Conservation (phyloP, 768 basidiomycete genomes). For the Pleurotus pulmonarius region DNA sequence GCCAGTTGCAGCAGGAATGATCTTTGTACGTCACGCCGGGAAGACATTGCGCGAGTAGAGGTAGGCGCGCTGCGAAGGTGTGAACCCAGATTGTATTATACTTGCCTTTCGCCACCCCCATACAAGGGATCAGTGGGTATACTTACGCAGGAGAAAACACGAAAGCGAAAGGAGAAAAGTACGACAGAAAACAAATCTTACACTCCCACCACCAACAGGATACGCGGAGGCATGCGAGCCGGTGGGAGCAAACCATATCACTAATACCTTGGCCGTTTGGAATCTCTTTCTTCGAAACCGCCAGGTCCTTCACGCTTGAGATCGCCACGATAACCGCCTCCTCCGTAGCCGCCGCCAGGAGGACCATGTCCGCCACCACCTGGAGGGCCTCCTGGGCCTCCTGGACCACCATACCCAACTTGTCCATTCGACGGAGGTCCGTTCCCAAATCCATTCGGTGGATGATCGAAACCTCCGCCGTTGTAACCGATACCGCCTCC, state of each 20-base stretch:
- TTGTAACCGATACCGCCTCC: slow-evolving; percentile 73
- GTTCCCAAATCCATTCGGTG: slow-evolving; percentile 45
- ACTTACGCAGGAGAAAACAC: slow-evolving; percentile 7
- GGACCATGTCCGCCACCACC: slow-evolving; percentile 11
- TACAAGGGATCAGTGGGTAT: background rate
- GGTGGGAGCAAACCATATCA: background rate
- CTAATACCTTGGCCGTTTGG: slow-evolving; percentile 81
- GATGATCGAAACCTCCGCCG: slow-evolving; percentile 55
- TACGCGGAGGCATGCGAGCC: background rate
- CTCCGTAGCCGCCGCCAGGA: slow-evolving; percentile 17
- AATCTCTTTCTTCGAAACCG: slow-evolving; percentile 79
- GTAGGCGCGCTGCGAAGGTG: background rate
- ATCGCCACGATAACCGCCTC: slow-evolving; percentile 63
- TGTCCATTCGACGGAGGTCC: slow-evolving; percentile 36
- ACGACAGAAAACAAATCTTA: slow-evolving; percentile 7
- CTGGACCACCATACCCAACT: slow-evolving; percentile 26
- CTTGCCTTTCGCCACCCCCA: slow-evolving; percentile 7
- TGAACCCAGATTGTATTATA: slow-evolving; percentile 7
- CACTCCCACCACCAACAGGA: slow-evolving; percentile 5
- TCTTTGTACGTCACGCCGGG: too few relatives aligned
- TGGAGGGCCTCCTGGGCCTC: slow-evolving; percentile 24
- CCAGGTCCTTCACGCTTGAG: slow-evolving; percentile 77
- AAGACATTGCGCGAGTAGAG: background rate
- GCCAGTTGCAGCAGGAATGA: too few relatives aligned
- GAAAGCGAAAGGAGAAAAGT: background rate